phyloP scores from a whole-genome alignment of 2,329 filamentous ascomycete genomes.

The Exserohilum turcica region DNA sequence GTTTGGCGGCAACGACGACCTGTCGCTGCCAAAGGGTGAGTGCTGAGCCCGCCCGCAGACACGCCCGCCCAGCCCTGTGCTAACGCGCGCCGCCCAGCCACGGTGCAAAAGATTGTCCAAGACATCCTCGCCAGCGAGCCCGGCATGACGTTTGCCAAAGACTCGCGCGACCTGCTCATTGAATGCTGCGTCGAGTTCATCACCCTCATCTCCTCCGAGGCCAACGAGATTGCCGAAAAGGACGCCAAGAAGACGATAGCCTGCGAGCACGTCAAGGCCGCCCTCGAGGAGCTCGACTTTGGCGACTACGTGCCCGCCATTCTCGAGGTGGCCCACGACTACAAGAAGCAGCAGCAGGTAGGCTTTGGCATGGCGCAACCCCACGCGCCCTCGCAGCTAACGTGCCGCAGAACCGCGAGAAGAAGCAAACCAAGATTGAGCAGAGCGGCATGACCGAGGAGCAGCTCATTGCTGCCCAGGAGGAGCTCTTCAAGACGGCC shows the following conservation, averaged over 20 bases:
- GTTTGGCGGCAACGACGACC: slow-evolving; percentile 51
- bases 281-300: slow-evolving; percentile 90
- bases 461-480: slow-evolving; percentile 84
- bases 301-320: slow-evolving; percentile 89
- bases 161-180: slow-evolving; percentile 91
- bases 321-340: slow-evolving; percentile 82
- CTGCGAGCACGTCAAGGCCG: slow-evolving; percentile 95
- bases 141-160: slow-evolving; percentile 88
- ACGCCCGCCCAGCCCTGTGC: neutral
- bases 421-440: slow-evolving; percentile 96
- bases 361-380: slow-evolving; percentile 28
- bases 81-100: slow-evolving; percentile 54
- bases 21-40: slow-evolving; percentile 50
- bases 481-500: slow-evolving; percentile 86
- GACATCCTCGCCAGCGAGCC: slow-evolving; percentile 83
- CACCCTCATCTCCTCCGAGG: slow-evolving; percentile 96
- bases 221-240: slow-evolving; percentile 98
- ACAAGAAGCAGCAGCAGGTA: slow-evolving; percentile 93
- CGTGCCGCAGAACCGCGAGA: slow-evolving; percentile 76
- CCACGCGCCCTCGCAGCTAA: slow-evolving; percentile 16
- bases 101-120: slow-evolving; percentile 82
- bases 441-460: slow-evolving; percentile 91
- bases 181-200: slow-evolving; percentile 99
- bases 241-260: slow-evolving; percentile 99
- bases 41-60: neutral